Evolutionary conservation across 1,284 basidiomycete genomes (phyloP).

Genomic region (Clitocybe nebularis): DNA sequence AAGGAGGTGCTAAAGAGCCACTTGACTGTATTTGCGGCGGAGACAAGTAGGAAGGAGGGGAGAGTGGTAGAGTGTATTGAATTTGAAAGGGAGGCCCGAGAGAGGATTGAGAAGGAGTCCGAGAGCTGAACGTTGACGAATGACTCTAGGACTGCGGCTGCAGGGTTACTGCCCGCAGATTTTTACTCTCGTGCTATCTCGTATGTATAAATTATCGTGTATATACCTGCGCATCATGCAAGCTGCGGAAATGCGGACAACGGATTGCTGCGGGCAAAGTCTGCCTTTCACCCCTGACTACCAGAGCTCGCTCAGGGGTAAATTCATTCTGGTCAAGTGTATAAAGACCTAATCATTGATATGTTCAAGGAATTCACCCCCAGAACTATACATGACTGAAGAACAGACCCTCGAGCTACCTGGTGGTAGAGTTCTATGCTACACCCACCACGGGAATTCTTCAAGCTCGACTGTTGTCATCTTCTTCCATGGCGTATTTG

Average conservation of each 20-base stretch:
- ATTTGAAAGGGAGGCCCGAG: constrained; percentile 52
- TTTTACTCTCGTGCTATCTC: no score
- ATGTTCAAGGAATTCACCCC: background rate
- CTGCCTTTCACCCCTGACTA: no score
- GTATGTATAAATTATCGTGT: no score
- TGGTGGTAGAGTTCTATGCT: constrained; percentile 47
- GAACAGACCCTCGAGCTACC: constrained; percentile 27
- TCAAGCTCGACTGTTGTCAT: constrained; percentile 45
- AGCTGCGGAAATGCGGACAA: no score
- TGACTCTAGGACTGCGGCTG: no score
- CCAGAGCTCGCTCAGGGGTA: background rate
- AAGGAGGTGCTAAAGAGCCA: constrained; percentile 73
- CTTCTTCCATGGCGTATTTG: constrained; percentile 50
- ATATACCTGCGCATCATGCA: no score
- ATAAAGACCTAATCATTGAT: constrained; percentile 1
- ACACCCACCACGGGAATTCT: constrained; percentile 43
- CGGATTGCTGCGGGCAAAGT: constrained; percentile 1
- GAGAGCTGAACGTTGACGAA: background rate
- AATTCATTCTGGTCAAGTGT: background rate
- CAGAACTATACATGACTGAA: constrained; percentile 11
- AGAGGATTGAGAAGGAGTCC: constrained; percentile 17
- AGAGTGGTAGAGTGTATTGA: constrained; percentile 60
- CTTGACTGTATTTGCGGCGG: constrained; percentile 81
- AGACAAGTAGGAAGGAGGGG: constrained; percentile 66
- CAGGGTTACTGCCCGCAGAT: no score